Evolutionary conservation across 805 yeast species (phyloP).

Genomic region (Pichia paraexigua): DNA sequence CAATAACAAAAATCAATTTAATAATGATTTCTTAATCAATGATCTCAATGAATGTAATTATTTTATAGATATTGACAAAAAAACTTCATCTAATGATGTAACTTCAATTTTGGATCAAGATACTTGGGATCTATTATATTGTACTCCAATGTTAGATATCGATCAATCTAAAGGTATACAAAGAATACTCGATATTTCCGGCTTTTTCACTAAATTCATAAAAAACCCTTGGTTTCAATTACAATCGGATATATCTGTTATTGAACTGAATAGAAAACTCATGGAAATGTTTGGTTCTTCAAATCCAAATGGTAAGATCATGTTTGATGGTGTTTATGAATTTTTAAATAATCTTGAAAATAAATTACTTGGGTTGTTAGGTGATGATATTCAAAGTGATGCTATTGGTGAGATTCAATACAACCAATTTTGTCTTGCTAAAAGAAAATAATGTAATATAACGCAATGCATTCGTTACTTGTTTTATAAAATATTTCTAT

Average conservation of each 20-base stretch:
- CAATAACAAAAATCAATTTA: slow-evolving; percentile 70
- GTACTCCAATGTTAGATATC: slow-evolving; percentile 46
- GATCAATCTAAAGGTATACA: slow-evolving; percentile 45
- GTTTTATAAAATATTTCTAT: no score
- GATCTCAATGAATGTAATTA: slow-evolving; percentile 53
- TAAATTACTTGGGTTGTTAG: neutral
- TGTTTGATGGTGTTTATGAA: slow-evolving; percentile 8
- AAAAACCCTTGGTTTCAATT: slow-evolving; percentile 10
- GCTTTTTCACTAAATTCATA: neutral
- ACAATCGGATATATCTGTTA: slow-evolving; percentile 10
- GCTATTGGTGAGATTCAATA: slow-evolving; percentile 10
- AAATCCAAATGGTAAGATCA: slow-evolving; percentile 9
- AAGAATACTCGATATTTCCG: neutral
- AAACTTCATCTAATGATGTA: slow-evolving; percentile 35
- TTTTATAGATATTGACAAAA: slow-evolving; percentile 54
- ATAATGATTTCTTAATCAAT: slow-evolving; percentile 46
- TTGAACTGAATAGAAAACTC: slow-evolving; percentile 14
- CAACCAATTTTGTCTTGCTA: slow-evolving; percentile 12
- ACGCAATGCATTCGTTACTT: no score
- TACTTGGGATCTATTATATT: slow-evolving; percentile 42
- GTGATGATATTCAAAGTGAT: neutral
- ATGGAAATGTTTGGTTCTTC: slow-evolving; percentile 15
- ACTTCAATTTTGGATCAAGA: slow-evolving; percentile 14
- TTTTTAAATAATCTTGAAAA: neutral
- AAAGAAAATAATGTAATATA: slow-evolving; percentile 3